A percentile compares a stretch with the other conserved stretches of the same genome.
These are phyloP conservation scores for Caulochytrium protostelioides DNA, from an alignment of 371 early-diverging fungal species.

Conservation along the genomic window DNA sequence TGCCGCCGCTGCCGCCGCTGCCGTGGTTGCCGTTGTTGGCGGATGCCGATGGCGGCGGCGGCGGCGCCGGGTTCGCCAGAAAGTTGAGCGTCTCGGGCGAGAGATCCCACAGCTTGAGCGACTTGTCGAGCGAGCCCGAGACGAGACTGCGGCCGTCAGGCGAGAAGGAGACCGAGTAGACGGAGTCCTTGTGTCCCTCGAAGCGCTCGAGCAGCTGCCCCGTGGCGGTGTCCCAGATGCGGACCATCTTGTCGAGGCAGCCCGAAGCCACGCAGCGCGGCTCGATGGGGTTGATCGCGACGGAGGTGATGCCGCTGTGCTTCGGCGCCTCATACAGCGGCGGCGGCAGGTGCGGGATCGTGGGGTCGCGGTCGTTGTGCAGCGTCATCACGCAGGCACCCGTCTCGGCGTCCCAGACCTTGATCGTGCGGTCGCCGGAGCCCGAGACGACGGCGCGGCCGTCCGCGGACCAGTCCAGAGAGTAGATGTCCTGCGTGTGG, in stretches of 20 bases:
- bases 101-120: slow-evolving; percentile 86
- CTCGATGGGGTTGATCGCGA: slow-evolving; percentile 61
- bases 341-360: slow-evolving; percentile 2
- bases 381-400: slow-evolving; percentile 49
- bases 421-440: slow-evolving; percentile 71
- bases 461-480: slow-evolving; percentile 82
- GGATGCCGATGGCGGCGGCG: too few species aligned
- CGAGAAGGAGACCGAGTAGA: slow-evolving; percentile 87
- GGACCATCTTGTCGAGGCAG: slow-evolving; percentile 78
- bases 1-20: too few species aligned
- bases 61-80: too few species aligned
- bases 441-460: slow-evolving; percentile 81
- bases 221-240: slow-evolving; percentile 73
- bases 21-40: too few species aligned
- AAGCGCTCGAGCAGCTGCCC: slow-evolving; percentile 63
- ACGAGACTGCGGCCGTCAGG: slow-evolving; percentile 75
- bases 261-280: slow-evolving; percentile 73
- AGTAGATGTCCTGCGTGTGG: slow-evolving; percentile 92
- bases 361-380: slow-evolving; percentile 47
- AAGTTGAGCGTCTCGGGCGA: slow-evolving; percentile 14
- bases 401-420: slow-evolving; percentile 62
- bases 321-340: slow-evolving; percentile 27
- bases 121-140: slow-evolving; percentile 86
- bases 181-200: slow-evolving; percentile 90
- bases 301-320: slow-evolving; percentile 85